Percentiles rank a stretch among this genome's conserved stretches.
These are phyloP conservation scores for Ceratocystis destructans DNA, from an alignment of 2,329 filamentous ascomycete genomes.

Conservation along the genomic window DNA sequence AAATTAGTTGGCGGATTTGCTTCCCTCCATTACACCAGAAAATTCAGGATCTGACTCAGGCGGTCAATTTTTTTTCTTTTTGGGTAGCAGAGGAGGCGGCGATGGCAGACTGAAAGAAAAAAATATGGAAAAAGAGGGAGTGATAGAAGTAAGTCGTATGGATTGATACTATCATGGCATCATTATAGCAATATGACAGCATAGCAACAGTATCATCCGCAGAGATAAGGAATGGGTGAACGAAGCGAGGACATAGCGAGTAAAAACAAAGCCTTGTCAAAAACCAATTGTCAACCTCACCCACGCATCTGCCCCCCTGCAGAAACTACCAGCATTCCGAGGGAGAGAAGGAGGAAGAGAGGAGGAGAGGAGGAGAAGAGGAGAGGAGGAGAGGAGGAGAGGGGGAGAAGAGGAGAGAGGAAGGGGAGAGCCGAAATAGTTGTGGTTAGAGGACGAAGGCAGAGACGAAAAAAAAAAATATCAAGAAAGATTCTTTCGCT, in stretches of 20 bases:
- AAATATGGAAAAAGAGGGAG: neutral
- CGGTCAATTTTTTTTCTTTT: neutral
- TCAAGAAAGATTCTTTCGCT: no score
- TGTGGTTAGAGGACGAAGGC: no score
- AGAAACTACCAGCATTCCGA: slow-evolving; percentile 1
- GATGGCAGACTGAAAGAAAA: neutral
- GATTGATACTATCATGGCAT: no score
- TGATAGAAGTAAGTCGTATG: neutral
- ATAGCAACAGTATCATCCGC: no score
- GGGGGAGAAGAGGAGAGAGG: neutral
- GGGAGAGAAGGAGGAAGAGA: neutral
- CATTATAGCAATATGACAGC: no score
- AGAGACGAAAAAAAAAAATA: no score
- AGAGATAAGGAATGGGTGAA: no score
- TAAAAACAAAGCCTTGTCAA: no score
- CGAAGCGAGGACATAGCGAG: no score
- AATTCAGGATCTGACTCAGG: neutral
- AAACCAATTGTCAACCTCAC: neutral
- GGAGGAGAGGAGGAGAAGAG: neutral
- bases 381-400: neutral
- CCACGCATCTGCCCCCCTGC: neutral
- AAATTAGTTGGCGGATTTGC: slow-evolving; percentile 4
- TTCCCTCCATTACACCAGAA: slow-evolving; percentile 1
- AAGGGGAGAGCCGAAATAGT: no score
- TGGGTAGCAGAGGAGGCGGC: neutral